Evolutionary conservation across 2,329 filamentous ascomycete genomes (phyloP).

Genomic region (Basipetospora chlamydospora): DNA sequence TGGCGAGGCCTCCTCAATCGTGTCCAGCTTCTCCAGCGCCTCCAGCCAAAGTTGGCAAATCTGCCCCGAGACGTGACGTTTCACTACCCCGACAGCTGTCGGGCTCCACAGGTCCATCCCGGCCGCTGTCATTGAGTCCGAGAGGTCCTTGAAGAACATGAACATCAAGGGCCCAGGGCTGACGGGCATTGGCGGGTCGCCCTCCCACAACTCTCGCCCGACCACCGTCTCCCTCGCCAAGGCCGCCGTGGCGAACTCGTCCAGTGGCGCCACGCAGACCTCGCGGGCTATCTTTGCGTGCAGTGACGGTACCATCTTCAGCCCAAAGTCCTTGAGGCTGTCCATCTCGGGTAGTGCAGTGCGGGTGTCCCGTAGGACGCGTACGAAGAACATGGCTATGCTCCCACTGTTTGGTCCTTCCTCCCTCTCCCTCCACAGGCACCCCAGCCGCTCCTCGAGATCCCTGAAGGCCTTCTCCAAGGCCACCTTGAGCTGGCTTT

Average conservation of each 20-base stretch:
- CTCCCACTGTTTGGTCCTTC: slow-evolving; percentile 32
- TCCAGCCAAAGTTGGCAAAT: slow-evolving; percentile 35
- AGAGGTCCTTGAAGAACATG: slow-evolving; percentile 52
- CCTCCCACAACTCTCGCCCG: slow-evolving; percentile 66
- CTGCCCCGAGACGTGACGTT: slow-evolving; percentile 35
- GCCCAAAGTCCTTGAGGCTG: slow-evolving; percentile 38
- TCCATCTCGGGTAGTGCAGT: slow-evolving; percentile 43
- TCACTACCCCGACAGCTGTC: slow-evolving; percentile 48
- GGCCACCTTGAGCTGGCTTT: slow-evolving; percentile 41
- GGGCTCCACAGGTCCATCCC: slow-evolving; percentile 75
- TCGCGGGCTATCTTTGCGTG: slow-evolving; percentile 45
- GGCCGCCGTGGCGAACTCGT: slow-evolving; percentile 27
- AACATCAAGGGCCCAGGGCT: slow-evolving; percentile 68
- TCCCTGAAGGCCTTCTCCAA: slow-evolving; percentile 41
- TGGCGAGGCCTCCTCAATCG: slow-evolving; percentile 1
- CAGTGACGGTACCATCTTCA: slow-evolving; percentile 46
- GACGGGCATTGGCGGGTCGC: slow-evolving; percentile 55
- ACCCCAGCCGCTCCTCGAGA: slow-evolving; percentile 40
- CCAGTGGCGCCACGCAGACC: slow-evolving; percentile 34
- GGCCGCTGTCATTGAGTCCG: slow-evolving; percentile 49
- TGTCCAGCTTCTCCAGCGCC: slow-evolving; percentile 19
- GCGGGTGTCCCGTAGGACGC: slow-evolving; percentile 61
- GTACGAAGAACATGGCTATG: slow-evolving; percentile 53
- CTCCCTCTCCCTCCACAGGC: slow-evolving; percentile 32
- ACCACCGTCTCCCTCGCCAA: slow-evolving; percentile 34